These are phyloP conservation scores for Pyricularia sp. DNA, from an alignment of 2,329 filamentous ascomycete species.

Conservation along the genomic window DNA sequence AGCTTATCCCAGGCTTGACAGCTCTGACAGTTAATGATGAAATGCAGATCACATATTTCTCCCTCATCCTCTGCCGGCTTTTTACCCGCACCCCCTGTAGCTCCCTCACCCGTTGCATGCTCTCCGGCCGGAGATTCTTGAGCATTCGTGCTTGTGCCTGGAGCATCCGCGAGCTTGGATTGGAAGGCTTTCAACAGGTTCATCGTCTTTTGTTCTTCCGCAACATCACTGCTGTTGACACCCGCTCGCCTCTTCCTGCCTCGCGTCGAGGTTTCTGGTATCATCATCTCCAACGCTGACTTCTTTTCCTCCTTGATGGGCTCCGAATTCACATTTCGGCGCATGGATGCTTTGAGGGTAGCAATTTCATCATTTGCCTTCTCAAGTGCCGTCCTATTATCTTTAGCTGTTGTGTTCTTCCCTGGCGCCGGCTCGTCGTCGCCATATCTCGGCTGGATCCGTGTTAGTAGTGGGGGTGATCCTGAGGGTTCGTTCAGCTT, in stretches of 20 bases:
- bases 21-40: slow-evolving; percentile 90
- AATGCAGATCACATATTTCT: slow-evolving; percentile 82
- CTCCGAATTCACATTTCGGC: slow-evolving; percentile 46
- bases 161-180: slow-evolving; percentile 48
- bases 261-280: slow-evolving; percentile 60
- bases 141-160: not conserved
- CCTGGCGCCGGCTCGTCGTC: slow-evolving; percentile 25
- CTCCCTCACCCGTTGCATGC: slow-evolving; percentile 2
- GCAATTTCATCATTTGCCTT: slow-evolving; percentile 73
- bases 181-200: slow-evolving; percentile 72
- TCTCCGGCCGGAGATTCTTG: not conserved
- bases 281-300: slow-evolving; percentile 62
- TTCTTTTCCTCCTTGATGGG: slow-evolving; percentile 50
- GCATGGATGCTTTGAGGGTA: slow-evolving; percentile 73
- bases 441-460: slow-evolving; percentile 3
- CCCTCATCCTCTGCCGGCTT: slow-evolving; percentile 40
- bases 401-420: slow-evolving; percentile 12
- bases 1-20: slow-evolving; percentile 75
- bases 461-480: not conserved
- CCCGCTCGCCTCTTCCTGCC: slow-evolving; percentile 62
- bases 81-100: slow-evolving; percentile 4
- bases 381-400: slow-evolving; percentile 46
- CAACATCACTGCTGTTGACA: slow-evolving; percentile 37
- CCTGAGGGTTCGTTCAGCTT: not conserved
- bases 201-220: slow-evolving; percentile 55